These are phyloP conservation scores for Metschnikowia sp. DNA, from an alignment of 805 yeast genomes.

Conservation along the genomic window DNA sequence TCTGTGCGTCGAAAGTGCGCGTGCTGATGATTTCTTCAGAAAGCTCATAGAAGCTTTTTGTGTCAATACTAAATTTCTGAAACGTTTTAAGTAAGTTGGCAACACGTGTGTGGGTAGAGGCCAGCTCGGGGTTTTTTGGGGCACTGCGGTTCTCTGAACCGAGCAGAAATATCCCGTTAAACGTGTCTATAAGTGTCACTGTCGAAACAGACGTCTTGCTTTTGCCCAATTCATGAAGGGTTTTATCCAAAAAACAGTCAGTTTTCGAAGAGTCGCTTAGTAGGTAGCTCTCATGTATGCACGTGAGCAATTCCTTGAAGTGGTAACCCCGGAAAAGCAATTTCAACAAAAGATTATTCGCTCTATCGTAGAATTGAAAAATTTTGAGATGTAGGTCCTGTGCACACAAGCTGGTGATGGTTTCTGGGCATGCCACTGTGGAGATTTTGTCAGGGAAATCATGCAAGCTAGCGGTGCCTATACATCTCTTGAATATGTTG, in stretches of 20 bases:
- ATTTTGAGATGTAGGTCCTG: conserved; percentile 53
- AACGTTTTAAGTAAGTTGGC: conserved; percentile 5
- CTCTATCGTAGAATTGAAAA: conserved; percentile 58
- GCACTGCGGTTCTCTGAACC: neutral
- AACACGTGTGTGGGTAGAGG: conserved; percentile 1
- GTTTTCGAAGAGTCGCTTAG: conserved; percentile 50
- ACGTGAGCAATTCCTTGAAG: conserved; percentile 43
- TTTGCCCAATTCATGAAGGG: conserved; percentile 52
- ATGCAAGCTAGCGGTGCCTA: conserved; percentile 42
- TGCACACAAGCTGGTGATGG: conserved; percentile 31
- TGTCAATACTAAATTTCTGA: conserved; percentile 40
- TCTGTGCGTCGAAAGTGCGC: conserved; percentile 52
- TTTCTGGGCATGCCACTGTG: conserved; percentile 10
- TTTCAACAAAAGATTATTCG: conserved; percentile 58
- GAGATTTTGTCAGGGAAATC: conserved; percentile 24
- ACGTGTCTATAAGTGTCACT: conserved; percentile 8
- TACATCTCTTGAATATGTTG: conserved; percentile 63
- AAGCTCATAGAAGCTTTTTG: conserved; percentile 41
- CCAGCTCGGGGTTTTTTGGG: neutral
- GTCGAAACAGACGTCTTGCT: conserved; percentile 31
- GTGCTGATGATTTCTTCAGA: conserved; percentile 50
- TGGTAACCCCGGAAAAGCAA: conserved; percentile 61
- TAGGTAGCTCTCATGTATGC: conserved; percentile 57
- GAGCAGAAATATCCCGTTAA: conserved; percentile 8
- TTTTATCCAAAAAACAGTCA: conserved; percentile 48